Percentiles rank a stretch among this genome's conserved stretches.
Evolutionary conservation across 1,139 yeast genomes (phyloP).

Genomic region (Yarrowia galli): DNA sequence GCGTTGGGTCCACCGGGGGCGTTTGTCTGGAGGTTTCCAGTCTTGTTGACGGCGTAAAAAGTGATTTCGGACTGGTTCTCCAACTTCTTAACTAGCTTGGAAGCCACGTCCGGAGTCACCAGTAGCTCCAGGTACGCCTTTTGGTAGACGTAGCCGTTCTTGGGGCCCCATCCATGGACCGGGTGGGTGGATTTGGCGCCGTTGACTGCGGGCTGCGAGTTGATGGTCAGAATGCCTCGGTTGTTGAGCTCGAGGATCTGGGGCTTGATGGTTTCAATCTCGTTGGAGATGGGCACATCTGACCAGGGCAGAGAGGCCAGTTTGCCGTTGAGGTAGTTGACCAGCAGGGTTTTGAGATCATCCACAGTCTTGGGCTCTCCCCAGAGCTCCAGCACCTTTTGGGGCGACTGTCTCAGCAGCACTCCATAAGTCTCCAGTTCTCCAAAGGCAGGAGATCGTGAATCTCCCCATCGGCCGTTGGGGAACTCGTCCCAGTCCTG

Average conservation of each 20-base stretch:
- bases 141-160: slow-evolving; percentile 89
- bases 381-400: slow-evolving; percentile 85
- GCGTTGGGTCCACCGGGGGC: slow-evolving; percentile 83
- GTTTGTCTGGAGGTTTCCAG: slow-evolving; percentile 68
- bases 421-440: slow-evolving; percentile 72
- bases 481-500: slow-evolving; percentile 96
- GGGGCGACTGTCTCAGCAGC: slow-evolving; percentile 60
- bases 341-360: slow-evolving; percentile 69
- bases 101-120: slow-evolving; percentile 65
- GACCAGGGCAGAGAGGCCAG: slow-evolving; percentile 91
- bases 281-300: slow-evolving; percentile 84
- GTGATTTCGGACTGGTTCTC: slow-evolving; percentile 61
- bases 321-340: slow-evolving; percentile 71
- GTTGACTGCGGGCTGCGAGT: slow-evolving; percentile 94
- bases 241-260: slow-evolving; percentile 68
- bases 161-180: slow-evolving; percentile 95
- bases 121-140: slow-evolving; percentile 89
- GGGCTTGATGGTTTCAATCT: slow-evolving; percentile 68
- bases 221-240: slow-evolving; percentile 78
- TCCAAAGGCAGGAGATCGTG: slow-evolving; percentile 92
- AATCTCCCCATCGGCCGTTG: slow-evolving; percentile 95
- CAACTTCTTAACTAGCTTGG: slow-evolving; percentile 55
- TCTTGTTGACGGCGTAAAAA: slow-evolving; percentile 71
- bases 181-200: slow-evolving; percentile 76
- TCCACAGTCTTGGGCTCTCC: slow-evolving; percentile 69